phyloP scores from a whole-genome alignment of 305 asterid species.

The Solanum hybrid region DNA sequence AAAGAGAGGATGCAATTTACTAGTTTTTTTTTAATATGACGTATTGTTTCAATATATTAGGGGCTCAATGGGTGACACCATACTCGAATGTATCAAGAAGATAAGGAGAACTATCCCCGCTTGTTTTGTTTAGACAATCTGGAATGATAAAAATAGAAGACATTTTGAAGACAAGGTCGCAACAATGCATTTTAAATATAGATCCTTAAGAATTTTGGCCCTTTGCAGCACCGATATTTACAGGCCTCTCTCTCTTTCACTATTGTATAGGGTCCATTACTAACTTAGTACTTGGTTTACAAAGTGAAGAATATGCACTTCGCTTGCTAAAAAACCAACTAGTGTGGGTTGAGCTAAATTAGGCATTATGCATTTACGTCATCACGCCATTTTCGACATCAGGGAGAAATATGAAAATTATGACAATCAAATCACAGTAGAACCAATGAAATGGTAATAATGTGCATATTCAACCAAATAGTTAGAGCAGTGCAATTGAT shows the following conservation, averaged over 20 bases:
- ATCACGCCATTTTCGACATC: neutral
- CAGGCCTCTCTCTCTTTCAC: neutral
- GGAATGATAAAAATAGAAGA: neutral
- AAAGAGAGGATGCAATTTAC: neutral
- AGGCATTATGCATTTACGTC: neutral
- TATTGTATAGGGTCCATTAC: neutral
- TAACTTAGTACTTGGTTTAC: neutral
- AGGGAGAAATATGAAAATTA: neutral
- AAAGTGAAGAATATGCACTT: neutral
- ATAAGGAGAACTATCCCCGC: neutral
- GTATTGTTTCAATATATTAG: neutral
- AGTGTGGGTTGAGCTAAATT: neutral
- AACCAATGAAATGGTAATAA: neutral
- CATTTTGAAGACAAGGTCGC: neutral
- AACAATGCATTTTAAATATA: neutral
- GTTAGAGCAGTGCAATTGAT: neutral
- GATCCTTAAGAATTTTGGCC: neutral
- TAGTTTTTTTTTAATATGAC: neutral
- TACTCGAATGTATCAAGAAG: too few species aligned
- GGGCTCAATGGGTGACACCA: neutral
- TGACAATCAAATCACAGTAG: neutral
- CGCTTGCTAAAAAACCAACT: neutral
- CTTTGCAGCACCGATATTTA: neutral
- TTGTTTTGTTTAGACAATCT: neutral
- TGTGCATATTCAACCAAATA: neutral